These are phyloP conservation scores for Crataegus laevigata DNA, from an alignment of 306 rosid genomes.

Conservation along the genomic window DNA sequence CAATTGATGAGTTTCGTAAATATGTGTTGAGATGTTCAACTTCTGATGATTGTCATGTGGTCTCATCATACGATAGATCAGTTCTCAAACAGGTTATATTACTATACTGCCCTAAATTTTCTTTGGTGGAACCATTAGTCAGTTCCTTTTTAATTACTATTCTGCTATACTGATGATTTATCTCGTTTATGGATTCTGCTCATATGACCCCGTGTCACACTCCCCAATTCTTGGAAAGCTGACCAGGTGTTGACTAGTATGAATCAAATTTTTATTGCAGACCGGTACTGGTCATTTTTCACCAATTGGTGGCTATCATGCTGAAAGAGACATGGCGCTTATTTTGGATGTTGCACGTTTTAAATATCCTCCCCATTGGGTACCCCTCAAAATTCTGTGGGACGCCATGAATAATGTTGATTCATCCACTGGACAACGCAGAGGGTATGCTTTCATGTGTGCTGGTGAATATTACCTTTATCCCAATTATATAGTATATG, in stretches of 20 bases:
- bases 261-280: constrained; percentile 33
- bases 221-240: neutral
- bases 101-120: neutral
- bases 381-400: constrained; percentile 75
- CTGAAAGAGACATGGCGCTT: constrained; percentile 76
- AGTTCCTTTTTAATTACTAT: too few species aligned
- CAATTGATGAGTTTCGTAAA: constrained; percentile 58
- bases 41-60: constrained; percentile 72
- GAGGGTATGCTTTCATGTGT: constrained; percentile 53
- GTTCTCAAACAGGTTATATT: constrained; percentile 62
- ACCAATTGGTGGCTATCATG: constrained; percentile 92
- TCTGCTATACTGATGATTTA: neutral
- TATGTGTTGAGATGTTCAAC: constrained; percentile 52
- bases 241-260: neutral
- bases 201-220: neutral
- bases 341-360: constrained; percentile 94
- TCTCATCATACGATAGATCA: constrained; percentile 75
- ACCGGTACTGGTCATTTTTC: constrained; percentile 95
- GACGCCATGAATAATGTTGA: constrained; percentile 75
- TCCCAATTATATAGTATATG: neutral
- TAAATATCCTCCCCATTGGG: constrained; percentile 99
- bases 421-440: constrained; percentile 46
- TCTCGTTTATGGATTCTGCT: neutral
- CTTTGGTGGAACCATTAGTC: neutral
- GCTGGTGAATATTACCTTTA: neutral